Evolutionary conservation across 2,329 filamentous ascomycete genomes (phyloP).

Genomic region (Calonectria pteridis): DNA sequence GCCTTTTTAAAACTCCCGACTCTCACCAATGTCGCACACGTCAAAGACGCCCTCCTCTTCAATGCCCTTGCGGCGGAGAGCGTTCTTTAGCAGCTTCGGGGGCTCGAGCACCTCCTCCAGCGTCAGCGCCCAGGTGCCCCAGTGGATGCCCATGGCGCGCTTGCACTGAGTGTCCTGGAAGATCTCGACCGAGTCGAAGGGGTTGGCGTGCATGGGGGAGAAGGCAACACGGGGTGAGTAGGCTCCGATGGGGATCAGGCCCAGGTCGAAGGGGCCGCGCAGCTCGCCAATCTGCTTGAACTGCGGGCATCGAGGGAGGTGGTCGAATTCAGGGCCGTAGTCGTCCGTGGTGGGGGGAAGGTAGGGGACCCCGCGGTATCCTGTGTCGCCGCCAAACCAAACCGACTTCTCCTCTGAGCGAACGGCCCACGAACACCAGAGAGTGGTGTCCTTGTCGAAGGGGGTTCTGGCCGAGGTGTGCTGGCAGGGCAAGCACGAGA

Average conservation of each 20-base stretch:
- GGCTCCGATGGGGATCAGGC: slow-evolving; percentile 92
- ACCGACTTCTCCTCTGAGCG: slow-evolving; percentile 80
- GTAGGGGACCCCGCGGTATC: slow-evolving; percentile 83
- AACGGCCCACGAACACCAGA: slow-evolving; percentile 92
- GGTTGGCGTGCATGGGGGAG: slow-evolving; percentile 87
- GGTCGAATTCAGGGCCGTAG: slow-evolving; percentile 74
- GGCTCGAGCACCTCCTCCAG: slow-evolving; percentile 89
- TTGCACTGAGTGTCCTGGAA: slow-evolving; percentile 86
- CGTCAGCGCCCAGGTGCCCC: slow-evolving; percentile 91
- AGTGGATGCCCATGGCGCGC: slow-evolving; percentile 88
- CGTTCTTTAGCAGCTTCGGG: slow-evolving; percentile 77
- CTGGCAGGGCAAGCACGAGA: slow-evolving; percentile 87
- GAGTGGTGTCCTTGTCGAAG: slow-evolving; percentile 79
- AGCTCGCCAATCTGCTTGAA: slow-evolving; percentile 86
- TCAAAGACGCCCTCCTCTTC: slow-evolving; percentile 82
- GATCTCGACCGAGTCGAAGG: slow-evolving; percentile 89
- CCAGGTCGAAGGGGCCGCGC: slow-evolving; percentile 89
- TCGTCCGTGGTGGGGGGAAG: slow-evolving; percentile 74
- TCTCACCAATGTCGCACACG: slow-evolving; percentile 87
- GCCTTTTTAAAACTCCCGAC: slow-evolving; percentile 73
- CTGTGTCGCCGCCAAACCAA: slow-evolving; percentile 92
- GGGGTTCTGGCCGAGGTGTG: slow-evolving; percentile 79
- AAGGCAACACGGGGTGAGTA: slow-evolving; percentile 82
- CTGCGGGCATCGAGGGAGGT: slow-evolving; percentile 81
- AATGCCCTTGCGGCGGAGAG: slow-evolving; percentile 75